Percentiles rank a stretch among this genome's conserved stretches.
Evolutionary conservation across 208 protist species (phyloP).

Genomic region (Balamuthia mandrillaris): DNA sequence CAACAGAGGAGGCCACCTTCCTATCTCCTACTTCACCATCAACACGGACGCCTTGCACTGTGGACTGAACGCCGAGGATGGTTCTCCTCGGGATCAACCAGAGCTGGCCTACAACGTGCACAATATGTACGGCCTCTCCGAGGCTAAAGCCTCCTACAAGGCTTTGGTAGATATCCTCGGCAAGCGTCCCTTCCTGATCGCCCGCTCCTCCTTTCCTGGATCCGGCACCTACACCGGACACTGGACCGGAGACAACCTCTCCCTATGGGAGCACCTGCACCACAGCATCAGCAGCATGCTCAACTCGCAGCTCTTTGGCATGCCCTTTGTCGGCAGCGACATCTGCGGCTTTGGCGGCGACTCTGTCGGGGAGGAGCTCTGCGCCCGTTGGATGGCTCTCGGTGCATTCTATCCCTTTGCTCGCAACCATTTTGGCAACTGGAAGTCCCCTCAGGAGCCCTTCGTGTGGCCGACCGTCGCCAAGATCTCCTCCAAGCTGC

Average conservation of each 20-base stretch:
- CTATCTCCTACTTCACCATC: conserved; percentile 43
- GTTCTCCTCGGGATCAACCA: too few relatives aligned
- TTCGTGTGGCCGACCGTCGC: conserved; percentile 48
- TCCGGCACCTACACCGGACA: conserved; percentile 54
- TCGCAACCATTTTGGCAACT: conserved; percentile 75
- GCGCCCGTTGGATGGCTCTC: conserved; percentile 77
- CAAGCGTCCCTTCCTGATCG: conserved; percentile 60
- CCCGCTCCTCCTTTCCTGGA: conserved; percentile 51
- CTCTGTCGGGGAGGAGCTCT: conserved; percentile 74
- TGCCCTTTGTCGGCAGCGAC: conserved; percentile 82
- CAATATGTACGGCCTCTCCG: conserved; percentile 72
- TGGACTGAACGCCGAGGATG: background rate
- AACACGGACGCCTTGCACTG: conserved; percentile 51
- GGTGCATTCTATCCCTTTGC: conserved; percentile 81
- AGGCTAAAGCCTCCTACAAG: conserved; percentile 50
- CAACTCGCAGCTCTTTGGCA: conserved; percentile 76
- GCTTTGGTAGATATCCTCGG: conserved; percentile 43
- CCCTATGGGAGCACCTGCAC: conserved; percentile 57
- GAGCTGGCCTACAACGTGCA: conserved; percentile 73
- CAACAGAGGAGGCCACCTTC: conserved; percentile 17
- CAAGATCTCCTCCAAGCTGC: conserved; percentile 21
- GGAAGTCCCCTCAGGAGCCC: conserved; percentile 21
- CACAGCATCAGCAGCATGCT: conserved; percentile 76
- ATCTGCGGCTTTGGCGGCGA: conserved; percentile 76
- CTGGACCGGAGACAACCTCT: conserved; percentile 83